These are phyloP conservation scores for Apostasia ramifera DNA, from an alignment of 106 monocot species.

Conservation along the genomic window DNA sequence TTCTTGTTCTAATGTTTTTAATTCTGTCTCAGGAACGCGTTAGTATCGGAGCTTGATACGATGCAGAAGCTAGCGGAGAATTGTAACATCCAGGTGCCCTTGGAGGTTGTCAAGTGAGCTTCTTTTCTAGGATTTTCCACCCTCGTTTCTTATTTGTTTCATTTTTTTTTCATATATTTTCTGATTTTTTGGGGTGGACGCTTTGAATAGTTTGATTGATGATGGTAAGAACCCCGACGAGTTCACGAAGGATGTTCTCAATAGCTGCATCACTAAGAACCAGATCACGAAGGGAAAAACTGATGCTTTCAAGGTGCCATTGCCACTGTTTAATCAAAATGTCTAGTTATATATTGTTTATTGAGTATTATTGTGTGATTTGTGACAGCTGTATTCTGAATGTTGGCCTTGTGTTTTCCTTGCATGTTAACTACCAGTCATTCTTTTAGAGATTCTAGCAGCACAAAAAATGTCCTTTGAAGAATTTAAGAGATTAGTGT, in stretches of 20 bases:
- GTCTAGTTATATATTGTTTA: background rate
- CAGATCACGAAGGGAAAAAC: slow-evolving; percentile 95
- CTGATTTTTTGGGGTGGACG: background rate
- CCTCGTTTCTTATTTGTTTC: background rate
- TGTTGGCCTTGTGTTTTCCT: background rate
- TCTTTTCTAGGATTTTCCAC: background rate
- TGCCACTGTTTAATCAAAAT: background rate
- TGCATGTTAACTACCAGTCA: background rate
- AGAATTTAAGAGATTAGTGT: too few species aligned
- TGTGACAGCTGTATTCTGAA: background rate
- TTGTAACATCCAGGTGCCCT: slow-evolving; percentile 82
- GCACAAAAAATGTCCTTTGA: background rate
- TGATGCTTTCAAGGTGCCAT: slow-evolving; percentile 84
- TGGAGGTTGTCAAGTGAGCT: slow-evolving; percentile 90
- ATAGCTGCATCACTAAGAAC: slow-evolving; percentile 87
- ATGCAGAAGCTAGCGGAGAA: slow-evolving; percentile 89
- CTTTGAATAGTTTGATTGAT: slow-evolving; percentile 66
- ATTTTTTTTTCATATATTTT: background rate
- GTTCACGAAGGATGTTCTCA: slow-evolving; percentile 78
- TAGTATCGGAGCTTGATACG: slow-evolving; percentile 71
- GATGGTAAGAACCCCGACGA: slow-evolving; percentile 97
- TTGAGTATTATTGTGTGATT: background rate
- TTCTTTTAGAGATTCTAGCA: background rate
- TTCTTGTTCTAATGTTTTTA: slow-evolving; percentile 3
- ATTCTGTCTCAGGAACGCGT: slow-evolving; percentile 42